These are phyloP conservation scores for Pneumocystis jirovecii DNA, from an alignment of 1,139 yeast genomes.

Conservation along the genomic window DNA sequence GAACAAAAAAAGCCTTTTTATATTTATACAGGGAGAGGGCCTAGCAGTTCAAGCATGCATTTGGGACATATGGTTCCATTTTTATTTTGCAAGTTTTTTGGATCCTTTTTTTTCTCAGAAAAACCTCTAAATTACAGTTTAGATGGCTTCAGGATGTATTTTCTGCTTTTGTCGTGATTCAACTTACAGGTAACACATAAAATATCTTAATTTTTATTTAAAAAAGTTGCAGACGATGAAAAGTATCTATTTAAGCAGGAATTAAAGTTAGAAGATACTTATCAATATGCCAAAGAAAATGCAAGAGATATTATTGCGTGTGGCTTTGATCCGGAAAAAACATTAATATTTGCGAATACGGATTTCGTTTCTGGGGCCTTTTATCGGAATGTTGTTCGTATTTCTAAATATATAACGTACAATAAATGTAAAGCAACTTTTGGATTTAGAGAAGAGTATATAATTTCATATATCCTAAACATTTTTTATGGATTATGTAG, in stretches of 20 bases:
- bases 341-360: conserved; percentile 85
- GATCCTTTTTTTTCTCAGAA: neutral
- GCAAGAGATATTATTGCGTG: conserved; percentile 89
- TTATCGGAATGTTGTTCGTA: conserved; percentile 84
- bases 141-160: conserved; percentile 92
- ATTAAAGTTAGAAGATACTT: conserved; percentile 77
- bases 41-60: conserved; percentile 89
- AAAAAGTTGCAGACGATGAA: conserved; percentile 52
- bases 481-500: conserved; percentile 22
- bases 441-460: conserved; percentile 61
- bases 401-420: conserved; percentile 90
- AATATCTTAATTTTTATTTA: neutral
- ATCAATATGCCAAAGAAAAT: conserved; percentile 59
- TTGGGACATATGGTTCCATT: conserved; percentile 96
- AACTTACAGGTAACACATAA: conserved; percentile 40
- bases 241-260: conserved; percentile 88
- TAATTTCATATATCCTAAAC: neutral
- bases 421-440: conserved; percentile 96
- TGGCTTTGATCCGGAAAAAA: conserved; percentile 87
- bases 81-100: conserved; percentile 51
- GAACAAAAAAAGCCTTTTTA: conserved; percentile 94
- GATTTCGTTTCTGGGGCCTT: conserved; percentile 87
- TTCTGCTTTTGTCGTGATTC: conserved; percentile 90
- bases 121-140: neutral
- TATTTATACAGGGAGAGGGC: conserved; percentile 96